Percentiles rank a stretch among this genome's conserved stretches.
Conservation (phyloP, 148 eudicot genomes). For the Linanthus parryae region DNA sequence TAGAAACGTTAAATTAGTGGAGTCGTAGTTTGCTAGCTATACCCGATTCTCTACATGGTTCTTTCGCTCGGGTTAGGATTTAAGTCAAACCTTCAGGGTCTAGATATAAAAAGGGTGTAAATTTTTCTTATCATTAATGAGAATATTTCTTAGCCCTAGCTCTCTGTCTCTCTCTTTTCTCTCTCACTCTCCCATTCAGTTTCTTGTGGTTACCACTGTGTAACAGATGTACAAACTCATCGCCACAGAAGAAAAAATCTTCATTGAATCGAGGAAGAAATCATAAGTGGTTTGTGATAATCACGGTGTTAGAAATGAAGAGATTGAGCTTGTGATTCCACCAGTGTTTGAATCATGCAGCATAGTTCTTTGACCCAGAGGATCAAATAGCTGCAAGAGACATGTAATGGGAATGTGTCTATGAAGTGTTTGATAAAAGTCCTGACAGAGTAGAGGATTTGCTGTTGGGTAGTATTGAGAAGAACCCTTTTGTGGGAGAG, state of each 20-base stretch:
- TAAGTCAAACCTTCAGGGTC: too few relatives aligned
- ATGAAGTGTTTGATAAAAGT: constrained; percentile 22
- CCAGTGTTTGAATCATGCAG: constrained; percentile 72
- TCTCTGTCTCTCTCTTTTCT: too few relatives aligned
- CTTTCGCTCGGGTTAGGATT: too few relatives aligned
- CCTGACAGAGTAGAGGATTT: constrained; percentile 47
- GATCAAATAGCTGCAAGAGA: constrained; percentile 70
- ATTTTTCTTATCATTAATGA: too few relatives aligned
- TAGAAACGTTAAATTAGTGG: too few relatives aligned
- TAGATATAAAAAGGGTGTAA: too few relatives aligned
- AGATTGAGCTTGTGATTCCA: constrained; percentile 64
- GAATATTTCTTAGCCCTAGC: too few relatives aligned
- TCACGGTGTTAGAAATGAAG: constrained; percentile 38
- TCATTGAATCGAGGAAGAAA: constrained; percentile 25
- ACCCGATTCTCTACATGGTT: too few relatives aligned
- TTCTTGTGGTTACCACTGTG: too few relatives aligned
- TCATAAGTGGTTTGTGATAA: not conserved
- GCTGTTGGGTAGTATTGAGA: constrained; percentile 44
- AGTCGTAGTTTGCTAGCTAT: too few relatives aligned
- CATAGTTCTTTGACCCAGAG: constrained; percentile 37
- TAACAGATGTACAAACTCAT: constrained; percentile 49
- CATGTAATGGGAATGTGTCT: constrained; percentile 89
- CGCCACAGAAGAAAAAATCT: constrained; percentile 62
- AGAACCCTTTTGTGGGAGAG: constrained; percentile 82
- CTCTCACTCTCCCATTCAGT: too few relatives aligned